Evolutionary conservation across 306 rosid species (phyloP).

Genomic region (Ammopiptanthus mongolicus): DNA sequence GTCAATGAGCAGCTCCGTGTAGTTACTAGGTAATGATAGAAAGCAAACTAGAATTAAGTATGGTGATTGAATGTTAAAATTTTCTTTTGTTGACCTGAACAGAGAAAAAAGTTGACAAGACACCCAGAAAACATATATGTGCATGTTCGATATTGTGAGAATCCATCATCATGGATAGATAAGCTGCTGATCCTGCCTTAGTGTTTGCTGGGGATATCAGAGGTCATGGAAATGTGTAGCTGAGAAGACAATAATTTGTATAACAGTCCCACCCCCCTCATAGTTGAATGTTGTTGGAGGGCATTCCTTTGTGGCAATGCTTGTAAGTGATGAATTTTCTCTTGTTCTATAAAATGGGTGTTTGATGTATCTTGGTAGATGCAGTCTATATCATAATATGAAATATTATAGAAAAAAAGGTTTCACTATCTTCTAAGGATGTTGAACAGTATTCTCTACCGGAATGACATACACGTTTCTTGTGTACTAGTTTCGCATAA

Average conservation of each 20-base stretch:
- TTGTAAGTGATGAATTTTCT: slow-evolving; percentile 41
- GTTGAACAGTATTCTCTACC: slow-evolving; percentile 12
- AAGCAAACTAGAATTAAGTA: background rate
- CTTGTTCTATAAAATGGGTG: slow-evolving; percentile 39
- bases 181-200: slow-evolving; percentile 37
- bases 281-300: slow-evolving; percentile 41
- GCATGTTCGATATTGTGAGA: slow-evolving; percentile 80
- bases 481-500: background rate
- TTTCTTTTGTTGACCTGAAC: slow-evolving; percentile 27
- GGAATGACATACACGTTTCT: slow-evolving; percentile 11
- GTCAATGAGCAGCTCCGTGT: background rate
- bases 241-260: slow-evolving; percentile 51
- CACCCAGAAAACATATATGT: slow-evolving; percentile 61
- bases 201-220: slow-evolving; percentile 33
- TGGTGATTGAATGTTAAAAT: slow-evolving; percentile 8
- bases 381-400: slow-evolving; percentile 33
- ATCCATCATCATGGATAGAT: slow-evolving; percentile 10
- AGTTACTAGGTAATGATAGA: background rate
- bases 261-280: slow-evolving; percentile 37
- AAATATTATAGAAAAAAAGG: slow-evolving; percentile 24
- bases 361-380: slow-evolving; percentile 47
- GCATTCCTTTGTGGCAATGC: slow-evolving; percentile 45
- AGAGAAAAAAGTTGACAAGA: slow-evolving; percentile 76
- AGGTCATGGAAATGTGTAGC: slow-evolving; percentile 34
- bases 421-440: background rate